These are phyloP conservation scores for Corinectria fuckeliana DNA, from an alignment of 2,329 filamentous ascomycete genomes.

Conservation along the genomic window DNA sequence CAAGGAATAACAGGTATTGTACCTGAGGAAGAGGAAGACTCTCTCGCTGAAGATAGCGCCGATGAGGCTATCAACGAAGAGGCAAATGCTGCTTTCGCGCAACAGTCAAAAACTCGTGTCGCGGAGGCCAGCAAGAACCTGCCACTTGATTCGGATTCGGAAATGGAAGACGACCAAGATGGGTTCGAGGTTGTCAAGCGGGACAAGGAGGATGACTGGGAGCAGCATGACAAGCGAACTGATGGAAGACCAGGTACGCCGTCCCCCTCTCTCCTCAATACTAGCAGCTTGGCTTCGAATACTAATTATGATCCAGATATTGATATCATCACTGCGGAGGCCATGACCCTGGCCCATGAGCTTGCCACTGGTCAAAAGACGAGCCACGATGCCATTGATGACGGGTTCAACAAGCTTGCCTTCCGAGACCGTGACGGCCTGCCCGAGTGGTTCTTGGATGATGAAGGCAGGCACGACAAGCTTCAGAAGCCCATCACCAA, in stretches of 20 bases:
- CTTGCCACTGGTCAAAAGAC: slow-evolving; percentile 87
- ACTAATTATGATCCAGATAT: slow-evolving; percentile 64
- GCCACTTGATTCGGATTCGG: slow-evolving; percentile 41
- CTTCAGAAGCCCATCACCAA: slow-evolving; percentile 89
- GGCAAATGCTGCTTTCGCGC: slow-evolving; percentile 33
- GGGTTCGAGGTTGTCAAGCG: slow-evolving; percentile 69
- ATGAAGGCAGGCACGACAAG: slow-evolving; percentile 84
- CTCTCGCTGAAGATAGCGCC: slow-evolving; percentile 26
- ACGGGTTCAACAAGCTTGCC: slow-evolving; percentile 90
- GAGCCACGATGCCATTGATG: slow-evolving; percentile 81
- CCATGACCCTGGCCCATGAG: slow-evolving; percentile 95
- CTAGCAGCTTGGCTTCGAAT: background rate
- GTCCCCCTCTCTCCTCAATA: background rate
- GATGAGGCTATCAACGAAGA: slow-evolving; percentile 46
- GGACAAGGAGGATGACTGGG: slow-evolving; percentile 63
- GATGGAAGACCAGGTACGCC: slow-evolving; percentile 67
- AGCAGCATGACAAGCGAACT: slow-evolving; percentile 67
- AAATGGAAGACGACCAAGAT: slow-evolving; percentile 50
- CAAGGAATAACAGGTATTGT: slow-evolving; percentile 76
- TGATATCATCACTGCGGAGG: slow-evolving; percentile 98
- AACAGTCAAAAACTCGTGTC: slow-evolving; percentile 38
- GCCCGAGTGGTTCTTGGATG: slow-evolving; percentile 97
- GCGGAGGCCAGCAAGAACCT: slow-evolving; percentile 21
- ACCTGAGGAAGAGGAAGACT: slow-evolving; percentile 51
- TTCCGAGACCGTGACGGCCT: slow-evolving; percentile 91